phyloP scores from a whole-genome alignment of 2,329 filamentous ascomycete species.

The Aureobasidium lini region DNA sequence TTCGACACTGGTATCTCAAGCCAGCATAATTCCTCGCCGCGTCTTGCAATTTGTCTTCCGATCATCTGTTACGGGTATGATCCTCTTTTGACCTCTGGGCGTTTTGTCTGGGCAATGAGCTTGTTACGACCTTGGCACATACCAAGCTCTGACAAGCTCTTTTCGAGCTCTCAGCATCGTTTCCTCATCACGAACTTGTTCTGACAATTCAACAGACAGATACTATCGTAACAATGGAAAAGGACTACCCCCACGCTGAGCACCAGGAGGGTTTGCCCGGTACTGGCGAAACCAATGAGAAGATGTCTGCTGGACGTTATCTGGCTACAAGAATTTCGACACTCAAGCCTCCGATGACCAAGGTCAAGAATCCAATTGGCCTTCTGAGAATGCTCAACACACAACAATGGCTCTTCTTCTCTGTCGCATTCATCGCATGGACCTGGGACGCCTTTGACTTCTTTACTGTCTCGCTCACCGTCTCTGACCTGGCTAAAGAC shows the following conservation, averaged over 20 bases:
- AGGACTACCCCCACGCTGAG: constrained; percentile 1
- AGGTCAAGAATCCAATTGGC: constrained; percentile 42
- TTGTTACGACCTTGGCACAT: background rate
- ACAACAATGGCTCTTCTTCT: constrained; percentile 52
- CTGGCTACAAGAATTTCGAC: constrained; percentile 46
- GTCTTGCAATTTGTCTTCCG: background rate
- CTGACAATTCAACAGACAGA: background rate
- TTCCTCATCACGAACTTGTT: background rate
- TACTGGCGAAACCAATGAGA: constrained; percentile 17
- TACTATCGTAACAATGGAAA: background rate
- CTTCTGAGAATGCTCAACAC: constrained; percentile 41
- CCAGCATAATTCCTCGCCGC: background rate
- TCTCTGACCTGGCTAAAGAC: constrained; percentile 41
- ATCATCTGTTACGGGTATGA: background rate
- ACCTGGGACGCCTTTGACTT: constrained; percentile 26
- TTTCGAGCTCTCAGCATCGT: background rate
- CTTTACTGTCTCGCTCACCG: constrained; percentile 50
- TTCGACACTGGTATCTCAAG: background rate
- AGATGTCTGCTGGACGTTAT: constrained; percentile 40
- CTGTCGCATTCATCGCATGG: constrained; percentile 18
- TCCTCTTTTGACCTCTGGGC: background rate
- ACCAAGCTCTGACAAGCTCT: background rate
- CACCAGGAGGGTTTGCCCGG: constrained; percentile 5
- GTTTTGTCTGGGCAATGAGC: constrained; percentile 2
- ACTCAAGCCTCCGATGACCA: constrained; percentile 49